Conservation (phyloP, 306 rosid species). For the Acacia melanoxylon region DNA sequence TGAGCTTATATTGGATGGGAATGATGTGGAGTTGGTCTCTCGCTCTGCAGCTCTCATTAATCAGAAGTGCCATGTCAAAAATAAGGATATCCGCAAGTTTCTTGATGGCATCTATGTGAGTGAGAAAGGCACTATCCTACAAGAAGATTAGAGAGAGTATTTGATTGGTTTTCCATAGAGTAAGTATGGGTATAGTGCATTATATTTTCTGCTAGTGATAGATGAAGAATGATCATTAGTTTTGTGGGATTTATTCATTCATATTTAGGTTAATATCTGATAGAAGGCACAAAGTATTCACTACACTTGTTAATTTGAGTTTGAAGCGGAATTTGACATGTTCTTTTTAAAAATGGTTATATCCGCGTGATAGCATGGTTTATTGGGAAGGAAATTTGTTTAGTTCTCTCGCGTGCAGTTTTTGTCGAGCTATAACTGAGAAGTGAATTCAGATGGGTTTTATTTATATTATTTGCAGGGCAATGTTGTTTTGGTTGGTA, state of each 20-base stretch:
- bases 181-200: neutral
- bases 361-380: neutral
- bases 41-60: slow-evolving; percentile 79
- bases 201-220: neutral
- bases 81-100: slow-evolving; percentile 82
- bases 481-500: too few relatives aligned
- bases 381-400: too few relatives aligned
- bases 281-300: too few relatives aligned
- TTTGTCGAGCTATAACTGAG: neutral
- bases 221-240: neutral
- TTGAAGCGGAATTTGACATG: too few relatives aligned
- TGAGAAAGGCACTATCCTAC: slow-evolving; percentile 56
- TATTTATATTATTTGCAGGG: too few relatives aligned
- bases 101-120: slow-evolving; percentile 85
- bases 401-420: neutral
- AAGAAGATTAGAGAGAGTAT: slow-evolving; percentile 41
- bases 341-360: too few relatives aligned
- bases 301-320: too few relatives aligned
- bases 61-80: slow-evolving; percentile 88
- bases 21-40: slow-evolving; percentile 86
- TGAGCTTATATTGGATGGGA: slow-evolving; percentile 77
- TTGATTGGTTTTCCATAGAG: neutral
- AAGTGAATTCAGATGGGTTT: too few relatives aligned
- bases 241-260: neutral
- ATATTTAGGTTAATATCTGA: too few relatives aligned